Evolutionary conservation across 2,329 filamentous ascomycete genomes (phyloP).

Genomic region (Ophiostoma sp.): DNA sequence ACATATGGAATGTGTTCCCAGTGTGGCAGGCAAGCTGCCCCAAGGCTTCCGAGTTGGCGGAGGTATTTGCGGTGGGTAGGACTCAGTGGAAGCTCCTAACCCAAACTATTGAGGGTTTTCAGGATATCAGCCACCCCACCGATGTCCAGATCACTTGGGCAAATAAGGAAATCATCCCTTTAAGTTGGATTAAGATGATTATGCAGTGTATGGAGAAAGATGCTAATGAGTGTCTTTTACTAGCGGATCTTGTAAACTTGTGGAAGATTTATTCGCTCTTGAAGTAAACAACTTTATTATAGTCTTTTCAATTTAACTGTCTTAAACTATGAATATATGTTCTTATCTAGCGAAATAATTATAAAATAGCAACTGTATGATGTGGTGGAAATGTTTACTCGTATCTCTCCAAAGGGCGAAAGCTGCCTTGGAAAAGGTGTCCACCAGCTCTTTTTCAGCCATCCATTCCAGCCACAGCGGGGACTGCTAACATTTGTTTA

Average conservation of each 20-base stretch:
- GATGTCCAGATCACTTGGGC: conserved; percentile 25
- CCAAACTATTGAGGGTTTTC: conserved; percentile 22
- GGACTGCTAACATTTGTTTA: too few relatives aligned
- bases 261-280: conserved; percentile 28
- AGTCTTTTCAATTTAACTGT: background rate
- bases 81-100: conserved; percentile 32
- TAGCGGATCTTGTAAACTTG: conserved; percentile 23
- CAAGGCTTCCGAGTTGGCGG: conserved; percentile 30
- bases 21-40: conserved; percentile 27
- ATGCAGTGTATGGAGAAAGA: conserved; percentile 25
- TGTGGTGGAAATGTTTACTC: too few relatives aligned
- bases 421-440: too few relatives aligned
- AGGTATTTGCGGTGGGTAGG: conserved; percentile 32
- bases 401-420: too few relatives aligned
- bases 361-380: too few relatives aligned
- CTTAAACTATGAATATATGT: too few relatives aligned
- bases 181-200: conserved; percentile 18
- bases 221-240: conserved; percentile 23
- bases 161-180: conserved; percentile 5
- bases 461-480: too few relatives aligned
- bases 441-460: too few relatives aligned
- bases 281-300: too few relatives aligned
- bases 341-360: too few relatives aligned
- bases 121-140: conserved; percentile 22
- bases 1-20: conserved; percentile 31